Base-by-base conservation (phyloP, 2,329 filamentous ascomycete species). In the Cryphonectria naterciae region DNA sequence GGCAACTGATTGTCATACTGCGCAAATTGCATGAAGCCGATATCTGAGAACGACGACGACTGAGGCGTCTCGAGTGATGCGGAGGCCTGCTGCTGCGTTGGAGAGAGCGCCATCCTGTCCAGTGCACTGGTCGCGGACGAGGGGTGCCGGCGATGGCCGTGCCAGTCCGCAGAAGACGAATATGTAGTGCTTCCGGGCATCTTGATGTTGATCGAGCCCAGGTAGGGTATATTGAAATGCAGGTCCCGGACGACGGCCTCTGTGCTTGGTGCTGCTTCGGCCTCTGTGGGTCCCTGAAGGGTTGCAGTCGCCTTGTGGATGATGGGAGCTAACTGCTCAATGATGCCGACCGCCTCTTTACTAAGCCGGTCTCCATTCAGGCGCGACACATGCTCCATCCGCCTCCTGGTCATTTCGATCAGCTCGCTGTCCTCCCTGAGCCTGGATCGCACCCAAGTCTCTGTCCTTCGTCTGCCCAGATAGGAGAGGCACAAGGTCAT, bases 401-500 rank as follows among this genome's bases (percentile, higher is more conserved):
- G 79, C 32, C 79, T 78, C 39, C 78, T 77, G 0, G 80, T 78
- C 37, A 79, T 75, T 68, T 82, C 76, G 1, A 83, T 78, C 8
- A 85, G 70, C 2, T 74, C 74, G 5, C 79, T 77, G 66, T 86
- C 84, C 1, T 77, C 77, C 0, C 75, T 56, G 39, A 28, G 66
- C 63, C 68, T 76, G 74, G n/a, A 73, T 72, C 76, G 28, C 71
- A 70, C 68, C 46, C 73, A 70, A 4, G 61, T 46, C 46, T 73
- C 68, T 1, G 67, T 58, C 1, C 68, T 74, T 4, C 68, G 74
- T 39, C 77, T 80, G 17, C 83, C 81, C 1, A 88, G 80, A 72
- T 88, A 85, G 0, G 84, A 84, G 0, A 88, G 78, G 37, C 87
- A 80, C 2, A 88, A 78, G 0, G 85, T 84, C 79, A 85, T 84